Evolutionary conservation across 768 basidiomycete species (phyloP).

Genomic region (Chiua virens): DNA sequence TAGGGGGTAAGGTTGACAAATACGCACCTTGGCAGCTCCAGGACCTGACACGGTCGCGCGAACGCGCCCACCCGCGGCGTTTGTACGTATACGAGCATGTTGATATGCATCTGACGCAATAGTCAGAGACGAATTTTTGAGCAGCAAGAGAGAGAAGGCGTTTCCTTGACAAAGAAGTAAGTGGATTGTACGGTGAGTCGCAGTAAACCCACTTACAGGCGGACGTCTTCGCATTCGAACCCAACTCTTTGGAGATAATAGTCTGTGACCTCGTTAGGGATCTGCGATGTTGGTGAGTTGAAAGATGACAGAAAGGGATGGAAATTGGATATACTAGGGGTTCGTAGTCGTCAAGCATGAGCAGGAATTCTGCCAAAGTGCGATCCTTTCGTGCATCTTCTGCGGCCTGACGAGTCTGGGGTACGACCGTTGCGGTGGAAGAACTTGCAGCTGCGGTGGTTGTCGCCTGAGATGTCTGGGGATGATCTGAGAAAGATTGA

Average conservation of each 20-base stretch:
- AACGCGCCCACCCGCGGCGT: conserved; percentile 72
- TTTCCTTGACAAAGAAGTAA: conserved; percentile 54
- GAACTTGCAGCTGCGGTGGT: conserved; percentile 18
- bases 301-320: not conserved
- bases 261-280: conserved; percentile 96
- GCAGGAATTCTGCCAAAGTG: conserved; percentile 88
- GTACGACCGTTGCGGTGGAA: conserved; percentile 18
- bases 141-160: conserved; percentile 93
- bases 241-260: conserved; percentile 96
- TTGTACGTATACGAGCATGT: conserved; percentile 93
- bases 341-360: conserved; percentile 96
- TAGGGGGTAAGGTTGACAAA: not conserved
- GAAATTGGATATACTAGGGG: conserved; percentile 66
- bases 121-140: conserved; percentile 96
- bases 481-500: conserved; percentile 19
- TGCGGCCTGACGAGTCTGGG: conserved; percentile 64
- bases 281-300: conserved; percentile 45
- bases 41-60: conserved; percentile 56
- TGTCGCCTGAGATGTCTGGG: conserved; percentile 17
- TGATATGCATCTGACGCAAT: conserved; percentile 97
- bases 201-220: conserved; percentile 59
- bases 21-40: conserved; percentile 61
- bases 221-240: conserved; percentile 92
- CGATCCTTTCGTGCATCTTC: conserved; percentile 87
- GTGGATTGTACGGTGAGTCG: conserved; percentile 1